Evolutionary conservation across 345 rosid species (phyloP), one percentile per base, ranked within the genome.

Genomic region (Triadica sebifera): DNA sequence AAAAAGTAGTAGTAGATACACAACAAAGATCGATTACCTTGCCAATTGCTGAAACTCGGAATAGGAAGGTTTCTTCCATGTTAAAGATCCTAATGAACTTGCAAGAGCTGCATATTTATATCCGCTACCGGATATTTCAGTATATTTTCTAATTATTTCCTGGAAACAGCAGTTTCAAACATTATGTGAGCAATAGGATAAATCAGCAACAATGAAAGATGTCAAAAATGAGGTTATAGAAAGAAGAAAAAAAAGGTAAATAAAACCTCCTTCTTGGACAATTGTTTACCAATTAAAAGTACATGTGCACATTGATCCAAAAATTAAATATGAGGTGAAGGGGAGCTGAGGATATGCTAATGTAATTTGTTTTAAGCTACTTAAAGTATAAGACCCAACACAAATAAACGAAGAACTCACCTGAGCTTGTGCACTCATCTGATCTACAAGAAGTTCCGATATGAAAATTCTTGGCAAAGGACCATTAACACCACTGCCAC

Each of bases 401-500:
- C 39, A 58, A 57, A 3, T 16, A 13, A 19, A 56, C 12, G 12
- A 16, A 53, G 34, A 45, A 73, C 78, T 51, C 73, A 91, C 97
- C 91, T 89, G 97, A 71, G 94, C 80, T 77, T 86, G 87, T 50
- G 91, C 80, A 76, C 89, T 92, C 86, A 91, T 79, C 75, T 91
- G 89, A 13, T 91, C 88, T 0, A 94, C 93, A 69, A 94, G 93
- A 67, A 94, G 95, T 85, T 94, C 98, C 1, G 98, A 94, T 77
- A 94, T 90, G 65, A 94, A 94, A 45, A 91, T 78, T 82, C 98
- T 85, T 0, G 97, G 97, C 62, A 92, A 82, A 75, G 98, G 98
- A 2, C 97, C 97, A 59, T 81, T 62, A 52, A 85, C 84, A 37
- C 97, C 89, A 56, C 82, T 80, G 53, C 93, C 91, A 63, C 72